Conservation (phyloP, 1,284 basidiomycete species). For the Pseudomicrostroma phylloplanum region DNA sequence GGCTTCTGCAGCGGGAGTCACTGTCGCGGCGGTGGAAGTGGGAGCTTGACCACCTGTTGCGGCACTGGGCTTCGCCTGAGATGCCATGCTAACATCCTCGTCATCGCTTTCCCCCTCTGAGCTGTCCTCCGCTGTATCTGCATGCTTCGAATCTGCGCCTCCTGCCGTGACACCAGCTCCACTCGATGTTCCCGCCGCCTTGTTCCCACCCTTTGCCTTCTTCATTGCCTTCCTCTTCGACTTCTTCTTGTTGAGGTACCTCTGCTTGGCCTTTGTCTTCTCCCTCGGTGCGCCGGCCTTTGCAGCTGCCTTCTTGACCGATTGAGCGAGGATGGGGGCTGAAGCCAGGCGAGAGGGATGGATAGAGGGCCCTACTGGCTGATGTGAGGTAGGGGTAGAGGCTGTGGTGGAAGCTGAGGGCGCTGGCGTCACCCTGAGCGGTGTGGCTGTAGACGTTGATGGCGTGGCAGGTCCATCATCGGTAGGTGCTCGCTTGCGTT, state of each 20-base stretch:
- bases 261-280: constrained; percentile 45
- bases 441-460: not conserved
- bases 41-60: too few species aligned
- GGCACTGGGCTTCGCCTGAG: not conserved
- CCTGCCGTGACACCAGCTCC: not conserved
- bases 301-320: constrained; percentile 22
- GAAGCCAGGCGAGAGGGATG: constrained; percentile 34
- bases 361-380: constrained; percentile 12
- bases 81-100: not conserved
- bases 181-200: not conserved
- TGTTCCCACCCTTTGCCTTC: constrained; percentile 11
- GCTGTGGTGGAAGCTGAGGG: constrained; percentile 6
- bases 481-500: not conserved
- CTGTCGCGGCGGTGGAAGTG: too few species aligned
- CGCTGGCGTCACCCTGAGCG: not conserved
- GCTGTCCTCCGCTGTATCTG: not conserved
- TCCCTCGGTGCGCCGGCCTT: constrained; percentile 18
- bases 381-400: not conserved
- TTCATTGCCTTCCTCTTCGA: constrained; percentile 34
- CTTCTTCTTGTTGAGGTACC: constrained; percentile 47
- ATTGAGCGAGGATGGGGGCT: constrained; percentile 25
- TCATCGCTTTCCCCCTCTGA: constrained; percentile 1
- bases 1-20: not conserved
- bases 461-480: not conserved
- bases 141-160: not conserved